Evolutionary conservation across 352 stramenopile genomes (phyloP), one percentile per base, ranked within the genome.

Genomic region (Phytophthora brassicae): DNA sequence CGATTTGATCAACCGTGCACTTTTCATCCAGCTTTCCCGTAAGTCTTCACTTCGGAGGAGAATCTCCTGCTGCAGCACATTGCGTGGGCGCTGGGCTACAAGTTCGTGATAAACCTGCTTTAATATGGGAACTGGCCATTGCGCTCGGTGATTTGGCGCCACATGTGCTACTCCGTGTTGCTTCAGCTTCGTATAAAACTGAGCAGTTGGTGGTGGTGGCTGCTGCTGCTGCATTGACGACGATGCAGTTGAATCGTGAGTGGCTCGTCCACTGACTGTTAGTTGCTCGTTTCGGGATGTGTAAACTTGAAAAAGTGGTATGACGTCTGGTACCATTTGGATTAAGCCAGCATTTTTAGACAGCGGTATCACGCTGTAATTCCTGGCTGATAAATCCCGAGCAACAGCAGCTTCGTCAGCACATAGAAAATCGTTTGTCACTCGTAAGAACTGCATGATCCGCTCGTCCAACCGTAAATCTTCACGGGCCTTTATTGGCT

Each of bases 391-490:
- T 33, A 90, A 61, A 52, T 86, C 70, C 31, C 85, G 72, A 48
- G 55, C 52, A 29, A 46, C 64, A 22, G 82, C 70, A n/a, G 52
- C 47, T 0, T 65, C 63, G 68, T 93, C 75, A 23, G 75, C 70
- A 28, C 55, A 51, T 39, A 97, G 56, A 22, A 95, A 84, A 13
- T 74, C 72, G 57, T 97, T 96, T 17, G 84, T 77, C 28, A 82
- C 80, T 24, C 58, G 61, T 36, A 96, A 62, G 38, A 95, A 88
- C 71, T 97, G 90, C 90, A 97, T 97, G 46, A 97, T 82, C 5
- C 90, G 79, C 58, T 96, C 87, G 57, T 97, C 90, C 20, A 97
- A 72, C 17, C 86, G 86, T 26, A 97, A 66, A 58, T 97, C 90
- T 67, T 97, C 90, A 16, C 83, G 70, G 3, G 88, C 85, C 48